Percentiles rank a stretch among this genome's conserved stretches.
Evolutionary conservation across 2,329 filamentous ascomycete species (phyloP).

Genomic region (Phaeomoniella chlamydospora): DNA sequence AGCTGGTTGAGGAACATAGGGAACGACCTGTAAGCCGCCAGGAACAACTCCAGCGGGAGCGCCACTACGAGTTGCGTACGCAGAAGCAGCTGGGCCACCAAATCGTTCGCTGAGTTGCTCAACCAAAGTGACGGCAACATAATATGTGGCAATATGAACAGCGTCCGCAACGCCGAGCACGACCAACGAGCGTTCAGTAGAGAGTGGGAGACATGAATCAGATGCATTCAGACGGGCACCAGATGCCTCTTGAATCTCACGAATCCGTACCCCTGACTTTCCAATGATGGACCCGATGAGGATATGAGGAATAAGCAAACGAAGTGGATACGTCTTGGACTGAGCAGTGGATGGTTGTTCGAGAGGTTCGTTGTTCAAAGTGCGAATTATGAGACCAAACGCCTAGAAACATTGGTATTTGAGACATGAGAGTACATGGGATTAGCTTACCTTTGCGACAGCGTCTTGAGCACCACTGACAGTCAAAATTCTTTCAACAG

Average conservation of each 20-base stretch:
- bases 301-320: constrained; percentile 89
- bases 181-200: constrained; percentile 92
- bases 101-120: constrained; percentile 97
- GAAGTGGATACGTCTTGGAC: constrained; percentile 93
- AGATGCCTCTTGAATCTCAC: constrained; percentile 95
- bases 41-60: constrained; percentile 87
- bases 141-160: constrained; percentile 97
- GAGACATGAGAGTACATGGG: constrained; percentile 7
- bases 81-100: constrained; percentile 88
- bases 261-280: constrained; percentile 88
- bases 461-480: constrained; percentile 95
- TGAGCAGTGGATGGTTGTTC: constrained; percentile 77
- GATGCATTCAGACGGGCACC: constrained; percentile 94
- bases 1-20: constrained; percentile 85
- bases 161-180: constrained; percentile 96
- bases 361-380: constrained; percentile 90
- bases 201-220: constrained; percentile 83
- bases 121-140: constrained; percentile 92
- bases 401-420: constrained; percentile 44
- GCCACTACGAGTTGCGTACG: constrained; percentile 88
- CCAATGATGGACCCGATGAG: constrained; percentile 98
- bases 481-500: constrained; percentile 92
- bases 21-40: constrained; percentile 97
- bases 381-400: constrained; percentile 95
- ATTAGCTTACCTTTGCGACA: constrained; percentile 66